Conservation (phyloP, 768 basidiomycete genomes). For the Boletus patriciae region DNA sequence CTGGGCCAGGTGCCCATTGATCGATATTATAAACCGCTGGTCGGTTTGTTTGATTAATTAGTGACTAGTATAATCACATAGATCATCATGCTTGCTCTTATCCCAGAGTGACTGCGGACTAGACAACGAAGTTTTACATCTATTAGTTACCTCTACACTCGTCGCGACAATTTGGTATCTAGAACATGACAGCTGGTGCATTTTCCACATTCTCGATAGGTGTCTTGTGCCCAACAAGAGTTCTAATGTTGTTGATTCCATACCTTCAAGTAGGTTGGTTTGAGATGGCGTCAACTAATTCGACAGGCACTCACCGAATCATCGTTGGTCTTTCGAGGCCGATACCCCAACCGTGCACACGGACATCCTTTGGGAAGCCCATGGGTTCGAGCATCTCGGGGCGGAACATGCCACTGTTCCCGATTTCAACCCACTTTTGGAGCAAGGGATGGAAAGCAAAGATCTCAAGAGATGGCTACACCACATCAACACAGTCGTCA, state of each 20-base stretch:
- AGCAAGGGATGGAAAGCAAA: slow-evolving; percentile 97
- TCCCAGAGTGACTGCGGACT: neutral
- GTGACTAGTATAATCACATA: neutral
- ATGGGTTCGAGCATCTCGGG: slow-evolving; percentile 99
- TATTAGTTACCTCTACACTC: slow-evolving; percentile 4
- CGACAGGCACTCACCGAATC: slow-evolving; percentile 71
- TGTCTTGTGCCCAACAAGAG: slow-evolving; percentile 96
- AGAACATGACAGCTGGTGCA: slow-evolving; percentile 90
- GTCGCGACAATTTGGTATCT: slow-evolving; percentile 24
- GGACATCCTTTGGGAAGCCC: slow-evolving; percentile 95
- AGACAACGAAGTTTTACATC: slow-evolving; percentile 6
- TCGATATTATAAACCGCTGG: slow-evolving; percentile 4
- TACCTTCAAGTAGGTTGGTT: slow-evolving; percentile 53
- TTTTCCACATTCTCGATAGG: slow-evolving; percentile 86
- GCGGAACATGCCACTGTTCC: slow-evolving; percentile 99
- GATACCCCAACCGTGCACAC: slow-evolving; percentile 97
- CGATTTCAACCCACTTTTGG: slow-evolving; percentile 95
- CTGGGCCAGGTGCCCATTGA: neutral
- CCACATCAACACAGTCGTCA: slow-evolving; percentile 9
- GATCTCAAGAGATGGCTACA: slow-evolving; percentile 91
- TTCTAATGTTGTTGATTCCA: slow-evolving; percentile 95
- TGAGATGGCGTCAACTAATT: slow-evolving; percentile 1
- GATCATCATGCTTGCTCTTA: neutral
- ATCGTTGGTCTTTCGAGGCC: slow-evolving; percentile 95
- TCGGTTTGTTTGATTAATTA: slow-evolving; percentile 6